Base-by-base conservation (phyloP, 345 rosid species). In the Pistacia vera region DNA sequence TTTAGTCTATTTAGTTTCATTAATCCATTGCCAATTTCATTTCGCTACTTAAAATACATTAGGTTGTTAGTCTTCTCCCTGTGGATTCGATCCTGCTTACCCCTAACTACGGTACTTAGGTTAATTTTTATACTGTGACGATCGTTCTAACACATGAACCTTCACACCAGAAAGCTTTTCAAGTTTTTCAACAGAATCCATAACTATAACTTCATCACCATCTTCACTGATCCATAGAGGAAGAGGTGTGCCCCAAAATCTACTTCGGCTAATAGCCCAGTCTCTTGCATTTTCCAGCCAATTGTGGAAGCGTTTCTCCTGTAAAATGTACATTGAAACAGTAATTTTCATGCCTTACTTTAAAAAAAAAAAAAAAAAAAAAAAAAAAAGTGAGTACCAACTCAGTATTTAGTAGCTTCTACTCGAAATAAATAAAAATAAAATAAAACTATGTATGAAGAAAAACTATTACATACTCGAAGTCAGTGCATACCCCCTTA, bases 181-280 rank as follows among this genome's bases (percentile, higher is more conserved):
- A 81, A 96, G 98, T 81, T 87, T 90, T 48, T 91, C 82, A 57
- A 96, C 86, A 41, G 97, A 96, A 81, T 92, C 95, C 87, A 96
- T 84, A 62, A 96, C 95, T 30, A 83, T 66, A 25, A 90, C 61
- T 89, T 96, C 98, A 78, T 87, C 86, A 30, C 89, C 95, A 80
- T 96, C 99, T 79, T 89, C 95, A 78, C 97, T 94, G 20, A 84
- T 85, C 99, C 99, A 96, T 36, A 96, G 63, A 12, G 99, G 99
- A 73, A 96, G 92, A 78, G 99, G 99, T 66, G 99, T 96, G 56
- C 99, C 99, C 99, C 98, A 96, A 82, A 94, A 96, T 75, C 99
- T 85, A 85, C 97, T 96, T 78, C 99, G 84, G 84, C 99, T 96
- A 36, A 96, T 82, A 33, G 98, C 99, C 99, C 99, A 96, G 85